A percentile compares a stretch with the other conserved stretches of the same genome.
These are phyloP conservation scores for Eustoma russellianum DNA, from an alignment of 257 asterid genomes.

Conservation along the genomic window DNA sequence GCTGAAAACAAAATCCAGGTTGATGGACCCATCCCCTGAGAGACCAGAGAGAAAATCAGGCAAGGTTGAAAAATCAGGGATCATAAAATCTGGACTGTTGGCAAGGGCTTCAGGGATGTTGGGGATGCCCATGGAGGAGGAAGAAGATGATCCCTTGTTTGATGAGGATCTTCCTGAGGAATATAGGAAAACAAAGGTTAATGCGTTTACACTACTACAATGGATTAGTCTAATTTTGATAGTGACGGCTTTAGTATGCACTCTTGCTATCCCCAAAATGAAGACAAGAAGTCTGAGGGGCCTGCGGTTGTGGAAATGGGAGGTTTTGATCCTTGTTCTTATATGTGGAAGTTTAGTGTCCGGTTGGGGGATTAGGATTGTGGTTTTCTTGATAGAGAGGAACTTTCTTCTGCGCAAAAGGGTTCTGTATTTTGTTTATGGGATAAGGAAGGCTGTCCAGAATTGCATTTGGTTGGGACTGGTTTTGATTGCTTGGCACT, in stretches of 20 bases:
- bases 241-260: slow-evolving; percentile 31
- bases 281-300: slow-evolving; percentile 38
- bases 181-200: slow-evolving; percentile 26
- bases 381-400: slow-evolving; percentile 58
- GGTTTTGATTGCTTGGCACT: slow-evolving; percentile 77
- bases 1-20: slow-evolving; percentile 54
- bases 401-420: slow-evolving; percentile 72
- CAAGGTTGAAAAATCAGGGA: slow-evolving; percentile 5
- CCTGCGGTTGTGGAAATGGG: slow-evolving; percentile 74
- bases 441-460: slow-evolving; percentile 68
- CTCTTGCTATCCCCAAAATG: slow-evolving; percentile 26
- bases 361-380: slow-evolving; percentile 69
- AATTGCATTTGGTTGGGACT: slow-evolving; percentile 87
- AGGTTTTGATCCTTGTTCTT: slow-evolving; percentile 57
- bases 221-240: slow-evolving; percentile 58
- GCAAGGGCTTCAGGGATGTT: slow-evolving; percentile 44
- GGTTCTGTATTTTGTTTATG: slow-evolving; percentile 75
- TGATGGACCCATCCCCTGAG: slow-evolving; percentile 48
- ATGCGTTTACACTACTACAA: slow-evolving; percentile 38
- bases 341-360: slow-evolving; percentile 83
- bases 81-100: slow-evolving; percentile 23
- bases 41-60: slow-evolving; percentile 32
- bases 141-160: slow-evolving; percentile 60
- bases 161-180: slow-evolving; percentile 76
- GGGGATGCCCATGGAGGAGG: slow-evolving; percentile 38